Evolutionary conservation across 768 basidiomycete genomes (phyloP).

Genomic region (Heimioporus sp.): DNA sequence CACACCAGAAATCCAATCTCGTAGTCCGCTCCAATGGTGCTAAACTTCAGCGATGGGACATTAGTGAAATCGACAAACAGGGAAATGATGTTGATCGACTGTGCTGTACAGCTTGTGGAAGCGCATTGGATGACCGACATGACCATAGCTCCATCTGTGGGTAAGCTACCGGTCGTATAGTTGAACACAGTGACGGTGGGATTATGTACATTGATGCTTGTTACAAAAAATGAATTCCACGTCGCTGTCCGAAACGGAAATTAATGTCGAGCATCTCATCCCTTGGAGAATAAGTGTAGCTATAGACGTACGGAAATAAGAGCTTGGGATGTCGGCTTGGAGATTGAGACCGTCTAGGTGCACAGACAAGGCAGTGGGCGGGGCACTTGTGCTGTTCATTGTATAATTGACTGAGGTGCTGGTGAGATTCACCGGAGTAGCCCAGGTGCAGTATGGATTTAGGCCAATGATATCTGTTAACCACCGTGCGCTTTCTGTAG

Average conservation of each 20-base stretch:
- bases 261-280: neutral
- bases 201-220: slow-evolving; percentile 15
- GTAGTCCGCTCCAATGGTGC: slow-evolving; percentile 12
- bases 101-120: slow-evolving; percentile 7
- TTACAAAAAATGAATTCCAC: slow-evolving; percentile 4
- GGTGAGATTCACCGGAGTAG: slow-evolving; percentile 16
- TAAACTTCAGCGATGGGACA: slow-evolving; percentile 10
- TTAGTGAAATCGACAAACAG: slow-evolving; percentile 12
- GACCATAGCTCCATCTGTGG: slow-evolving; percentile 14
- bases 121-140: slow-evolving; percentile 15
- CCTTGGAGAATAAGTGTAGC: neutral
- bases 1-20: slow-evolving; percentile 21
- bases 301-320: slow-evolving; percentile 13
- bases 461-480: slow-evolving; percentile 22
- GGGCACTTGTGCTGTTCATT: slow-evolving; percentile 10
- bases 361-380: slow-evolving; percentile 2
- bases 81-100: slow-evolving; percentile 7
- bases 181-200: slow-evolving; percentile 11
- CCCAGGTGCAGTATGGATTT: slow-evolving; percentile 21
- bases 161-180: slow-evolving; percentile 13
- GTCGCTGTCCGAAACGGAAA: slow-evolving; percentile 1
- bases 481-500: slow-evolving; percentile 18
- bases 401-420: slow-evolving; percentile 12
- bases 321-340: slow-evolving; percentile 10
- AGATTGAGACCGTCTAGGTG: slow-evolving; percentile 7